A percentile compares a stretch with the other conserved stretches of the same genome.
Evolutionary conservation across 805 yeast genomes (phyloP).

Genomic region (Barnettozyma sucrosica): DNA sequence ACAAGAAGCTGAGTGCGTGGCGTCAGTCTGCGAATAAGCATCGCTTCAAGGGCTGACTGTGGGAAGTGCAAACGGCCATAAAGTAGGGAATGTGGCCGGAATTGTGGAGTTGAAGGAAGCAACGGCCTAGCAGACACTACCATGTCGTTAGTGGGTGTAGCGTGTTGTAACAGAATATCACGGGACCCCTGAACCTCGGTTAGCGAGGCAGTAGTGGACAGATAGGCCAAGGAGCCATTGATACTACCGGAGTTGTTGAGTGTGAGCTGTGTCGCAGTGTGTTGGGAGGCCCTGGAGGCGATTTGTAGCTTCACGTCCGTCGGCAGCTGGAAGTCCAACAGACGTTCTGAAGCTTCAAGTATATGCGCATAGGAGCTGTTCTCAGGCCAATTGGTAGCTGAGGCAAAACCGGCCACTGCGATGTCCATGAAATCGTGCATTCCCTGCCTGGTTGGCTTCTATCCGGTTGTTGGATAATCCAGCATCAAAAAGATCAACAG

Average conservation of each 20-base stretch:
- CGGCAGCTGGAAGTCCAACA: constrained; percentile 73
- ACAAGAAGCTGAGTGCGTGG: constrained; percentile 57
- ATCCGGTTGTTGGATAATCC: background rate
- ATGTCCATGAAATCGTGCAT: constrained; percentile 73
- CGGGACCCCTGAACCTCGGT: constrained; percentile 44
- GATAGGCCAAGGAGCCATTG: constrained; percentile 78
- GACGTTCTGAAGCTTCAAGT: constrained; percentile 55
- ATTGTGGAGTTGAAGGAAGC: background rate
- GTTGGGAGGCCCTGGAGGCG: constrained; percentile 62
- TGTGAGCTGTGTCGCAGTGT: constrained; percentile 68
- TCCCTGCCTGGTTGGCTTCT: background rate
- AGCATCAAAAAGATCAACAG: background rate
- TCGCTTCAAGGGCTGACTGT: constrained; percentile 79
- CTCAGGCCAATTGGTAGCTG: constrained; percentile 69
- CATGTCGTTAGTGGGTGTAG: constrained; percentile 29
- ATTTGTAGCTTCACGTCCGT: constrained; percentile 57
- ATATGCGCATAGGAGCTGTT: constrained; percentile 74
- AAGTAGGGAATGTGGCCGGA: constrained; percentile 39
- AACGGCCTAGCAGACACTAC: constrained; percentile 53
- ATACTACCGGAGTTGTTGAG: constrained; percentile 58
- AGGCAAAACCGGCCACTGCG: constrained; percentile 65
- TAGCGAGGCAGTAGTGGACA: constrained; percentile 62
- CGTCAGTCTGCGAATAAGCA: constrained; percentile 63
- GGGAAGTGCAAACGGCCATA: constrained; percentile 91
- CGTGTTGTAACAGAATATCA: constrained; percentile 54